Base-by-base conservation (phyloP, 2,329 filamentous ascomycete genomes). In the Domatiomyces globalis region DNA sequence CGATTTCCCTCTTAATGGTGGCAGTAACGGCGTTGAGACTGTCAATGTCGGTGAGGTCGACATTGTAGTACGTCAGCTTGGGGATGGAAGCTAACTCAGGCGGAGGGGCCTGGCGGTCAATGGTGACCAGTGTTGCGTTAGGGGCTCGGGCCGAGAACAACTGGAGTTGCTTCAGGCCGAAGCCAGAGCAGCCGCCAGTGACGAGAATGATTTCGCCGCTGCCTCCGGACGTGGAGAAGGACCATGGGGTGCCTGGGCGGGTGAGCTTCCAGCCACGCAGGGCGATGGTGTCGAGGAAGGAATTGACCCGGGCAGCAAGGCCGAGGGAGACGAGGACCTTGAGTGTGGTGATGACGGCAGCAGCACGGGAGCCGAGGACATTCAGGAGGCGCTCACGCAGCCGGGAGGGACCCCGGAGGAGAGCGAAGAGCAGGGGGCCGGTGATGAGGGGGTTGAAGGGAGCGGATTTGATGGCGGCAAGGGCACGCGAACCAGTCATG, bases 141-240 rank as follows among this genome's bases (percentile, higher is more conserved):
- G 33, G 33, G 58, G 85, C 72, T 1, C 77, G 77, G 63, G 81
- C 77, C 0, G 79, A 80, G n/a, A 92, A 71, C 46, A 82, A 64
- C 56, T 74, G 72, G 8, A 84, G 83, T 2, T 87, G 73, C 43
- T 76, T 69, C 19, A 76, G 78, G 12, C 85, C 85, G 60, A 90
- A 87, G 0, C 85, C 85, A 52, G 79, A 78, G 43, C 81, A 79
- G 9, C 85, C 85, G 6, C 86, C 85, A 0, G 85, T 56, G 50
- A 60, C 53, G 27, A 61, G 49, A 27, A 61, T 53, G 17, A 59
- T 45, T 29, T 61, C 59, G 7, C 73, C 75, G 59, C 67, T 60
- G 7, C 73, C 75, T 58, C 67, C 27, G 4, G 45, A 20, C 5
- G 66, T 69, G 33, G 59, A 60, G 54, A 56, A 61, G 15, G 49